Base-by-base conservation (phyloP, 1,284 basidiomycete species). In the Rhodotorula sp. region DNA sequence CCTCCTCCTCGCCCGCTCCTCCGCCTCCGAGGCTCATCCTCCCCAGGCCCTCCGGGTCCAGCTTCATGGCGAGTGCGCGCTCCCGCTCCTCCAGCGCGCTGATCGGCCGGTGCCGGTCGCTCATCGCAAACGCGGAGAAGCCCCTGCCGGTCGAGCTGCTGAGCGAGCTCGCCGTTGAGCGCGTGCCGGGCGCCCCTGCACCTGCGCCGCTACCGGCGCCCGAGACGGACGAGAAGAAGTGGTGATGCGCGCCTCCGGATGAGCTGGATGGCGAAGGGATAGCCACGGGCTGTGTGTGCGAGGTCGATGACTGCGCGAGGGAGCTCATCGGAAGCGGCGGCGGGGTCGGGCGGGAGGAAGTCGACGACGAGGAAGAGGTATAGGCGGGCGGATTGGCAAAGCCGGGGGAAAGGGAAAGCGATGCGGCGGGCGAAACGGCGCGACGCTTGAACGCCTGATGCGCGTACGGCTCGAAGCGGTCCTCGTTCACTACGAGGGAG, bases 391-490 rank as follows among this genome's bases (percentile, higher is more conserved):
- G 13, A 21, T 32, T 8, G 32, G 48, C 51, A 59, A 67, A 64
- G 3, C 69, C 60, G 51, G 64, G 70, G 3, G 67, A 67, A 27
- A 72, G 60, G n/a, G 75, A 67, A 22, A 70, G 64, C 0, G 73
- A 68, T 2, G 74, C 74, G 8, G 75, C 75, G 13, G 75, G 75
- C 6, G 75, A 76, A 21, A 76, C 72, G 34, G 75, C 75, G 1
- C 75, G 72, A 1, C 75, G 72, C 48, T 76, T 76, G 66, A 76
- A 68, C 2, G 72, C 72, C 36, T 67, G 66, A 44, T 70, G 64
- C 10, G 72, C 68, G 64, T 76, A 76, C 19, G 75, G 75, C 34
- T 76, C 75, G 58, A 76, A 76, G 25, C 75, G 75, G 46, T 74
- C 72, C 25, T 76, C 75, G 41, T 67, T 64, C 44, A 70, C 75